Percentiles rank a stretch among this genome's conserved stretches.
Conservation (phyloP, 305 asterid genomes). For the Coffea humblotiana region DNA sequence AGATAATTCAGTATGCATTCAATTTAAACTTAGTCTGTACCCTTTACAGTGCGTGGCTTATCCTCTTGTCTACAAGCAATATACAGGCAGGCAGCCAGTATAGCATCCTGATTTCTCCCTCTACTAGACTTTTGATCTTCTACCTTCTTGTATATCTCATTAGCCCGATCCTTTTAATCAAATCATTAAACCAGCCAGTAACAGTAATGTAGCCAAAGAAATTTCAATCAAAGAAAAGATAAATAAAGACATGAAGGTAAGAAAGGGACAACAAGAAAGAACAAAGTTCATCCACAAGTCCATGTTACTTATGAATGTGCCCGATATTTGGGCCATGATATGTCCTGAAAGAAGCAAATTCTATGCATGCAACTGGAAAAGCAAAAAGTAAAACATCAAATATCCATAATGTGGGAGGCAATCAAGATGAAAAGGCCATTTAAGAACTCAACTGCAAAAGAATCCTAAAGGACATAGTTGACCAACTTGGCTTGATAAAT, state of each 20-base stretch:
- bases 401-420: background rate
- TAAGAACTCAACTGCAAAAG: background rate
- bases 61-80: conserved; percentile 78
- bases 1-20: conserved; percentile 26
- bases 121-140: conserved; percentile 76
- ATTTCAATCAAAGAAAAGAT: background rate
- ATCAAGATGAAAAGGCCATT: background rate
- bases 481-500: background rate
- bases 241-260: background rate
- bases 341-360: background rate
- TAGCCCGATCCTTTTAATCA: conserved; percentile 61
- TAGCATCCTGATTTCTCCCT: conserved; percentile 78
- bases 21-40: conserved; percentile 33
- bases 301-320: background rate
- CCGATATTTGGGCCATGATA: background rate
- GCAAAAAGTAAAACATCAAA: background rate
- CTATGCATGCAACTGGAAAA: background rate
- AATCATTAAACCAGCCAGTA: conserved; percentile 19
- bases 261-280: background rate
- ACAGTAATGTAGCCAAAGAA: conserved; percentile 4
- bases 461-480: background rate
- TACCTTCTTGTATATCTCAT: conserved; percentile 71
- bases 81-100: conserved; percentile 72
- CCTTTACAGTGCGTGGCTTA: conserved; percentile 80
- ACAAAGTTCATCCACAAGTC: background rate